Percentiles rank a stretch among this genome's conserved stretches.
Evolutionary conservation across 169 alveolate species (phyloP).

Genomic region (Eimeria sp.): DNA sequence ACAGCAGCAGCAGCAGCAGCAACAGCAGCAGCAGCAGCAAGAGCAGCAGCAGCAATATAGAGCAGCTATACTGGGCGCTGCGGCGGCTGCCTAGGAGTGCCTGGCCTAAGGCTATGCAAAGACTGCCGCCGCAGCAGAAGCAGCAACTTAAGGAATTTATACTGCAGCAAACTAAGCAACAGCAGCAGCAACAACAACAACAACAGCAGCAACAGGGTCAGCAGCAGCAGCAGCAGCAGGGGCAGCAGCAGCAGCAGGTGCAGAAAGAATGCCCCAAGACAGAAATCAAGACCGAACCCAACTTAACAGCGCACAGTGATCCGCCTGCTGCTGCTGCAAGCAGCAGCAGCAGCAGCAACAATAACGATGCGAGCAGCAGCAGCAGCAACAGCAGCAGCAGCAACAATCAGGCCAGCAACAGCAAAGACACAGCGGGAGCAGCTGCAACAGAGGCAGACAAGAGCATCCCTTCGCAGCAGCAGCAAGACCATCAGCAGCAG

Average conservation of each 20-base stretch:
- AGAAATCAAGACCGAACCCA: neutral
- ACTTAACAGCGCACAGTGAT: neutral
- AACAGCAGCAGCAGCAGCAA: constrained; percentile 50
- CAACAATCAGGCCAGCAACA: constrained; percentile 10
- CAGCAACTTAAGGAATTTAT: constrained; percentile 33
- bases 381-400: constrained; percentile 20
- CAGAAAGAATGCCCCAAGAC: too few species aligned
- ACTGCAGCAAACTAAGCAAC: neutral
- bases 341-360: constrained; percentile 33
- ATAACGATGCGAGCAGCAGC: neutral
- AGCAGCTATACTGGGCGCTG: constrained; percentile 41
- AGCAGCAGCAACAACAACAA: constrained; percentile 12
- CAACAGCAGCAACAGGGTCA: constrained; percentile 20
- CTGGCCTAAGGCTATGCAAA: constrained; percentile 2
- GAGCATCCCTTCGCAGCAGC: neutral
- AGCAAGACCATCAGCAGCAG: constrained; percentile 5
- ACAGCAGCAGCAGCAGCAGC: constrained; percentile 46
- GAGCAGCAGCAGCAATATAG: constrained; percentile 46
- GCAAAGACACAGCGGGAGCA: neutral
- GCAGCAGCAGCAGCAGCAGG: constrained; percentile 28
- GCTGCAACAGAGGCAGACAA: neutral
- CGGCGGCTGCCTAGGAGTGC: neutral
- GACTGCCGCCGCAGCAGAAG: constrained; percentile 55
- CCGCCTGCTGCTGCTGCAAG: neutral
- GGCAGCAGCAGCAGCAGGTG: neutral